Evolutionary conservation across 306 rosid genomes (phyloP), one percentile per base, ranked within the genome.

Genomic region (Begonia masoniana): DNA sequence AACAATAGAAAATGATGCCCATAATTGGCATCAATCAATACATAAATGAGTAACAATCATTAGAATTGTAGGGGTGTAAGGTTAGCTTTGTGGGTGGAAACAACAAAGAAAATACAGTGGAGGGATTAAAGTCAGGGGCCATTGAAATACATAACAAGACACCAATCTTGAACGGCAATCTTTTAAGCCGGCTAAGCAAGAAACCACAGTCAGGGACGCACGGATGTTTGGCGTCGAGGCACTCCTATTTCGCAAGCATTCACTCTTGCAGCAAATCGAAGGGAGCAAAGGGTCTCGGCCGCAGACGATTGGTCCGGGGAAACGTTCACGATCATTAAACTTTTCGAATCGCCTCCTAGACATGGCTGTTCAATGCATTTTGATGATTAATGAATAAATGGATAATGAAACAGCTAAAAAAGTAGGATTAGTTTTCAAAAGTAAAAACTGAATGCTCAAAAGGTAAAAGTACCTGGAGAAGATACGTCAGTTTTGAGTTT

Each of bases 301-400:
- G 71, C 60, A 14, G 97, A 91, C 52, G 95, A 62, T 57, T 83
- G 72, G 48, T 85, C 97, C 1, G 96, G 97, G 2, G 97, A 85
- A 45, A 91, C 63, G 67, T 91, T 91, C 31, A 83, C 97, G 56
- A 91, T 73, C 97, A 91, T 91, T 54, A 91, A 68, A 4, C 95
- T 91, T 66, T 91, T 91, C 1, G 97, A 91, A 53, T 91, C 96
- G 16, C 97, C 96, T 39, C 94, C 97, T 14, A 91, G 72, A 73
- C 94, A 91, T 43, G 97, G 97, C 97, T 91, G 97, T 61, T 57
- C 10, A 7, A 64, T 55, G 51, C 24, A 57, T 57, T 35, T 5
- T 55, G 61, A 17, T 31, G 39, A 31, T 31, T 6, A 31, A 31
- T 31, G 39, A 31, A 31, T 31, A 2, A 1, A 26, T 31, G 0